Base-by-base conservation (phyloP, 192 early-diverging fungal genomes). In the Allomyces macrogynus region DNA sequence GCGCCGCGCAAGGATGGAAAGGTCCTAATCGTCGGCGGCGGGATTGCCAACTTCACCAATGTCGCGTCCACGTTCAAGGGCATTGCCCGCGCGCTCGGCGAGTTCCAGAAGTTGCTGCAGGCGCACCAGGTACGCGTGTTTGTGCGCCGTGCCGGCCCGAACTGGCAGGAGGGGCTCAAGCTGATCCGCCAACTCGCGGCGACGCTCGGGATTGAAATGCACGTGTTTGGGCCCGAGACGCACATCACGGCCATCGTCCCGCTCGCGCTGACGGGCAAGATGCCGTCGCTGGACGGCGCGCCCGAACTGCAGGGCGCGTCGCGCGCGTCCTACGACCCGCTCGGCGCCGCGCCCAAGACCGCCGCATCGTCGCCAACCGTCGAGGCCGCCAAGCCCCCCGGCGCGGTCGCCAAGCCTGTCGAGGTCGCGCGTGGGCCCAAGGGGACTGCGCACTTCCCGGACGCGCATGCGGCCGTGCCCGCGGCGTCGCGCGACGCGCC, bases 11-110 rank as follows among this genome's bases (percentile, higher is more conserved):
- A 89, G 66, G 84, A 91, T 22, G 95, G 95, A 72, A 98, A 98
- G 74, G 85, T 96, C 68, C 80, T 98, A 62, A 92, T 98, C 75
- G 94, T 98, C 74, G 95, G 95, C 71, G 95, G 95, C 71, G 95
- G 95, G 74, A 98, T 98, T 69, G 95, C 95, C 75, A 98, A 98
- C 86, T 98, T 98, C 67, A 98, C 95, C 76, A 98, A 98, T 76
- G 95, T 98, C 57, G 91, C 92, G 11, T 84, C 93, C 43, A 98
- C 95, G 16, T 98, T 98, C 87, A 98, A 98, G 89, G 95, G 95
- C 69, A 89, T 98, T 73, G 90, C 95, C 68, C 87, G 88, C 61
- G 93, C 95, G 43, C 79, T 98, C 63, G 84, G 81, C 63, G 93
- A 94, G 73, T 98, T 86, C 84, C 87, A 90, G 76, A 86, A 89